Base-by-base conservation (phyloP, 805 yeast genomes). In the Schizosaccharomyces octosporus region DNA sequence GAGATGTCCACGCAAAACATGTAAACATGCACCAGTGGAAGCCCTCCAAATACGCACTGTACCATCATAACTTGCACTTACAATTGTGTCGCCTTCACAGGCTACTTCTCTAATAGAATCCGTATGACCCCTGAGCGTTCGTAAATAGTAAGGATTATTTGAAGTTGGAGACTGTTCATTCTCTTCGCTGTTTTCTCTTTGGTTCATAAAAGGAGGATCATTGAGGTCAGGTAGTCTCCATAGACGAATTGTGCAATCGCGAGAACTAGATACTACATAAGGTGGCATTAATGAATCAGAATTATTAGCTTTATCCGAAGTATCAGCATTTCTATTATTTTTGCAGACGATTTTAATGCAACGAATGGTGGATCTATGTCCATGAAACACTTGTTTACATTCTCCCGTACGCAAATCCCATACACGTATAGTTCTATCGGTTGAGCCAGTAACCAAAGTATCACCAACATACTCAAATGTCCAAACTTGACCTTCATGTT, bases 401-500 rank as follows among this genome's bases (percentile, higher is more conserved):
- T 83, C 86, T 29, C 95, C 94, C 29, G 90, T 79, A 65, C 81
- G 76, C 66, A 89, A 78, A 72, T 90, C 95, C 98, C 98, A 90
- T 65, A 90, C 95, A 69, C 97, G 80, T 27, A 90, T 95, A 48
- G 95, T 89, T 69, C 96, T 79, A 73, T 90, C 98, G 66, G 97
- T 96, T 21, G 95, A 87, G 45, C 97, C 97, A 43, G 94, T 83
- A 24, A 90, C 95, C 65, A 90, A 79, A 67, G 90, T 84, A 68
- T 88, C 81, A 55, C 95, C 96, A 72, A 84, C 87, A 1, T 95
- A 87, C 55, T 89, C 84, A 63, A 93, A 83, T 39, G 95, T 89
- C 97, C 97, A 90, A 15, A 93, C 95, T 51, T 97, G 98, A 77
- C 88, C 95, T 61, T 93, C 87, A 70, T 93, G 98, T 4, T 98